Evolutionary conservation across 208 protist genomes (phyloP).

Genomic region (Angomonas ambiguus): DNA sequence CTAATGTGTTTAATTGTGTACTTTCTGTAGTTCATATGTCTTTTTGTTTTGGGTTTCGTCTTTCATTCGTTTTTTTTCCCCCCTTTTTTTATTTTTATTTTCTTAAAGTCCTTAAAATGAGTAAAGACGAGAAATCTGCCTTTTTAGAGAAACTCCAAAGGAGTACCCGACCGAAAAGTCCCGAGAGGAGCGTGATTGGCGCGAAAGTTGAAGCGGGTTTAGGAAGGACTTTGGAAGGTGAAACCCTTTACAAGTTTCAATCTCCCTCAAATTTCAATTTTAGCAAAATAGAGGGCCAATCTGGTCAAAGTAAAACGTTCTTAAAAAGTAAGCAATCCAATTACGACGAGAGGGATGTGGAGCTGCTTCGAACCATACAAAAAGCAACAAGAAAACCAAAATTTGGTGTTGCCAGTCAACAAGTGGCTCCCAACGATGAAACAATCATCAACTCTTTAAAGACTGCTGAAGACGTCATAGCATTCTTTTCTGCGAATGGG

Average conservation of each 20-base stretch:
- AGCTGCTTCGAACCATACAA: constrained; percentile 83
- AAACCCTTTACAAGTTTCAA: constrained; percentile 79
- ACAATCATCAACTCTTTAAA: constrained; percentile 62
- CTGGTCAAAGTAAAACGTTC: constrained; percentile 19
- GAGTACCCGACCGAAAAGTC: constrained; percentile 38
- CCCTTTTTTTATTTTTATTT: constrained; percentile 7
- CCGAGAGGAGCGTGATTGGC: constrained; percentile 46
- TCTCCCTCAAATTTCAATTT: constrained; percentile 59
- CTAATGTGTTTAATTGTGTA: no score
- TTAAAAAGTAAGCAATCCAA: neutral
- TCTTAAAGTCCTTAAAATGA: constrained; percentile 1
- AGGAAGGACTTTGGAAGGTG: constrained; percentile 39
- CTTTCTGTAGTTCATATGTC: no score
- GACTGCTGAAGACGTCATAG: constrained; percentile 90
- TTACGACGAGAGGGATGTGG: constrained; percentile 62
- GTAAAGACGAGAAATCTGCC: constrained; percentile 9
- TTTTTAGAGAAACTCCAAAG: constrained; percentile 48
- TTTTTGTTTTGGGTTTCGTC: no score
- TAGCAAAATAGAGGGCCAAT: constrained; percentile 17
- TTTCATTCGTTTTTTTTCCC: neutral
- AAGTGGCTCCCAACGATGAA: constrained; percentile 85
- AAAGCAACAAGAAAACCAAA: constrained; percentile 59
- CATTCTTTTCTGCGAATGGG: constrained; percentile 91
- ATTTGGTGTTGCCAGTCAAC: constrained; percentile 29
- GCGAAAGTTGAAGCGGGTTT: constrained; percentile 75